Evolutionary conservation across 495 filamentous ascomycete species (phyloP), one percentile per base, ranked within the genome.

Genomic region (Tuber melanosporum): DNA sequence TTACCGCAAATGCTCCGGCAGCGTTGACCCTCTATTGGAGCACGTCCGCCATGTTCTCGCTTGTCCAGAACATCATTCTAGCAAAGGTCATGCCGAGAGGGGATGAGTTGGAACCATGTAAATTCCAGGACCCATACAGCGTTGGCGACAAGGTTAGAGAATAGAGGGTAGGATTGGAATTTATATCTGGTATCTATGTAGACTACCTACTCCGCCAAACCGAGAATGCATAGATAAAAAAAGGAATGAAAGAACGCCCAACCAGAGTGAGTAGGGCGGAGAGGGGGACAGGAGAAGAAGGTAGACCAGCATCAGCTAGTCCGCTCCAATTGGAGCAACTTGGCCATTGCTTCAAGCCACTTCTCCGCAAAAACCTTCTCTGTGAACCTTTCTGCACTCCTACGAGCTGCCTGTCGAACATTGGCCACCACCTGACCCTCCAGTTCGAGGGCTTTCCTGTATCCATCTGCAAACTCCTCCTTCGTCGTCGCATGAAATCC

Each of bases 401-500:
- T 84, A 69, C 93, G 85, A 2, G 95, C 95, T 72, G 94, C 87
- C 70, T 87, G 84, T 4, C 96, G 87, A 90, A 93, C 92, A 6
- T 85, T 87, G 5, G 93, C 84, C 42, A 89, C 91, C 71, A 94
- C 90, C n/a, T 89, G 86, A 26, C 87, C 81, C 0, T 89, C 85
- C 43, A 98, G 85, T 0, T 88, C 87, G 47, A 98, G 85, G 0
- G 92, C 94, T 79, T 91, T 89, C 78, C 90, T 89, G 82, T 94
- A 98, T 3, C 88, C 91, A 15, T 87, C 86, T 1, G 94, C 93
- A 81, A 94, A 99, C 78, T 96, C 91, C 8, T 88, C 86, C 4
- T 89, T 85, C 0, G 91, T 94, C 6, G 89, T 90, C 0, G 94
- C 95, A 78, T 93, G 92, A 87, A 93, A 98, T 3, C 95, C 95